Evolutionary conservation across 768 basidiomycete genomes (phyloP), one percentile per base, ranked within the genome.

Genomic region (Infundibulicybe gibba): DNA sequence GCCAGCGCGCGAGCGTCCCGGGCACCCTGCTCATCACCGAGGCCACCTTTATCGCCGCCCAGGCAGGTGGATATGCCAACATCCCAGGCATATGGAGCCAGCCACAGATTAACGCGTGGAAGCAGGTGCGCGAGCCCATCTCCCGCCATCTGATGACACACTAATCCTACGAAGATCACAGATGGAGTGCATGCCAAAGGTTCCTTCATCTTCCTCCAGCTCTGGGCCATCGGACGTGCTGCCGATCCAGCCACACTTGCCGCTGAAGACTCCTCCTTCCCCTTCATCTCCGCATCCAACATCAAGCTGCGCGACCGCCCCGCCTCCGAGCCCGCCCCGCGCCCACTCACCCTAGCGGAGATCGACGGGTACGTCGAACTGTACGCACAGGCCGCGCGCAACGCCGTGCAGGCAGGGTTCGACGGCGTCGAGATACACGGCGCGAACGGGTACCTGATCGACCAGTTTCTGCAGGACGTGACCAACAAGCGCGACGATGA

Each of bases 61-160:
- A 71, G 12, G 80, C 81, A 0, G 79, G 75, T 2, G 82, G 80
- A 1, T 68, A 62, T 35, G 42, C 48, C 1, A 61, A 79, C 45
- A 71, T 76, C 0, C 87, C 86, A 1, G 87, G 86, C 0, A 78
- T 87, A 45, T 87, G 76, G 70, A 79, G 59, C n/a, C 59, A 74
- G 2, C 79, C 74, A 17, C 87, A 91, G 51, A 72, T 82, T 31
- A 54, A 48, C 0, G 76, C 63, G 0, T 87, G 83, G 84, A 79
- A 77, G 55, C 54, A 70, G 63, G 78, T 72, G 73, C 49, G 55
- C 16, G 6, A 20, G 10, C 30, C n/a, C 13, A 15, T 14, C 41
- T 32, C 25, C 20, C 31, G 15, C 19, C 32, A 5, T 21, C 21
- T 32, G 10, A 15, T 39, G 12, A n/a, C n/a, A 43, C 5, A 13